These are phyloP conservation scores for Trifolium dubium DNA, from an alignment of 306 rosid genomes.

Conservation along the genomic window DNA sequence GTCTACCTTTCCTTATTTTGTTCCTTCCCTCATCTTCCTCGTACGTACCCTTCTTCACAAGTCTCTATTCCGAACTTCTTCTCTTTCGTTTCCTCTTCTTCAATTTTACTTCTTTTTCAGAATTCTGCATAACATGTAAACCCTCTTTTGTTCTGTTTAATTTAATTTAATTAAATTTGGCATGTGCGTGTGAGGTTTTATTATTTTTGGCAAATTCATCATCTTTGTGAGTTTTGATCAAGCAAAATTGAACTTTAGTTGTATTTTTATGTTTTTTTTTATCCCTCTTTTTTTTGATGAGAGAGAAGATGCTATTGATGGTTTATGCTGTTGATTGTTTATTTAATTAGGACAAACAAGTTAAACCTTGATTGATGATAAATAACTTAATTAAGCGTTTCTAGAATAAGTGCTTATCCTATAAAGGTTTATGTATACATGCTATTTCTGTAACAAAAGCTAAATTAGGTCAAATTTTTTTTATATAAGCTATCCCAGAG, in stretches of 20 bases:
- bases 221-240: slow-evolving; percentile 13
- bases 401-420: no score
- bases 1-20: slow-evolving; percentile 39
- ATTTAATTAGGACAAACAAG: slow-evolving; percentile 14
- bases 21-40: slow-evolving; percentile 29
- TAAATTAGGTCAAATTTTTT: no score
- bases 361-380: slow-evolving; percentile 12
- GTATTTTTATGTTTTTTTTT: background rate
- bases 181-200: background rate
- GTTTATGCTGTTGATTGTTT: slow-evolving; percentile 15
- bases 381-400: no score
- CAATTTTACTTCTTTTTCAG: slow-evolving; percentile 18
- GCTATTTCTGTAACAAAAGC: no score
- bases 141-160: background rate
- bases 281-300: slow-evolving; percentile 27
- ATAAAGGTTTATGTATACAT: no score
- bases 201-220: slow-evolving; percentile 23
- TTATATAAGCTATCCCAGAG: no score
- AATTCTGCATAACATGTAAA: background rate
- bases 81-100: slow-evolving; percentile 38
- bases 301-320: slow-evolving; percentile 3
- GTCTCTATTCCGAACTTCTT: background rate
- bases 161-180: slow-evolving; percentile 2
- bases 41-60: slow-evolving; percentile 27
- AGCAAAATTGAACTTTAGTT: slow-evolving; percentile 28